Evolutionary conservation across 495 filamentous ascomycete genomes (phyloP).

Genomic region (Staphylotrichum longicolle): DNA sequence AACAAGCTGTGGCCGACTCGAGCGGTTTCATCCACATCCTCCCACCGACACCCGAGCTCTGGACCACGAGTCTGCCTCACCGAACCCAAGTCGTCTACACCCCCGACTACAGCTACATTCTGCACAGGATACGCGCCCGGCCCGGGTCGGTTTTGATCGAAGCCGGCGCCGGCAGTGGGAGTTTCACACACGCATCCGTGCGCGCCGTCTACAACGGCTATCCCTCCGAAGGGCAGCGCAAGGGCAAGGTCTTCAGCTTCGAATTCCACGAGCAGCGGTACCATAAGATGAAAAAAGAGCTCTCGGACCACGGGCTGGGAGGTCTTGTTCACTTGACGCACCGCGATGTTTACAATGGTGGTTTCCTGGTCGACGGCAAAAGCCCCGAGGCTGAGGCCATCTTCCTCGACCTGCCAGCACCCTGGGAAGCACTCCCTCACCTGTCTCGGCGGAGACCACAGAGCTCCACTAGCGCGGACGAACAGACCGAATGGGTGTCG

Average conservation of each 20-base stretch:
- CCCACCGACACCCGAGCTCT: slow-evolving; percentile 87
- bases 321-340: slow-evolving; percentile 77
- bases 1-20: slow-evolving; percentile 56
- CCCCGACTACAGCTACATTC: slow-evolving; percentile 93
- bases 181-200: slow-evolving; percentile 88
- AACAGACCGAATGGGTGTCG: slow-evolving; percentile 48
- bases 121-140: slow-evolving; percentile 78
- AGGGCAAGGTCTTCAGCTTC: slow-evolving; percentile 85
- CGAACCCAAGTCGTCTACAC: slow-evolving; percentile 97
- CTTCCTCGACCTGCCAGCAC: slow-evolving; percentile 91
- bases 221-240: slow-evolving; percentile 43
- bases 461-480: slow-evolving; percentile 15
- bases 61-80: slow-evolving; percentile 88
- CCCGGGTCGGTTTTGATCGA: slow-evolving; percentile 84
- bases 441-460: slow-evolving; percentile 60
- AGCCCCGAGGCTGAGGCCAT: slow-evolving; percentile 72
- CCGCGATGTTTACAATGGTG: slow-evolving; percentile 85
- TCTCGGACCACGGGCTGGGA: slow-evolving; percentile 69
- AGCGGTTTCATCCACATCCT: slow-evolving; percentile 89
- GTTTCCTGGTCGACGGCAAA: slow-evolving; percentile 63
- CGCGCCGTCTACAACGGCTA: slow-evolving; percentile 87
- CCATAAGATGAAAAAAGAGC: slow-evolving; percentile 67
- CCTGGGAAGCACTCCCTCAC: slow-evolving; percentile 86
- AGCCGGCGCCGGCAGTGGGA: slow-evolving; percentile 90
- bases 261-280: slow-evolving; percentile 85